These are phyloP conservation scores for Dactylis glomerata DNA, from an alignment of 176 grass and related monocot species.

Conservation along the genomic window DNA sequence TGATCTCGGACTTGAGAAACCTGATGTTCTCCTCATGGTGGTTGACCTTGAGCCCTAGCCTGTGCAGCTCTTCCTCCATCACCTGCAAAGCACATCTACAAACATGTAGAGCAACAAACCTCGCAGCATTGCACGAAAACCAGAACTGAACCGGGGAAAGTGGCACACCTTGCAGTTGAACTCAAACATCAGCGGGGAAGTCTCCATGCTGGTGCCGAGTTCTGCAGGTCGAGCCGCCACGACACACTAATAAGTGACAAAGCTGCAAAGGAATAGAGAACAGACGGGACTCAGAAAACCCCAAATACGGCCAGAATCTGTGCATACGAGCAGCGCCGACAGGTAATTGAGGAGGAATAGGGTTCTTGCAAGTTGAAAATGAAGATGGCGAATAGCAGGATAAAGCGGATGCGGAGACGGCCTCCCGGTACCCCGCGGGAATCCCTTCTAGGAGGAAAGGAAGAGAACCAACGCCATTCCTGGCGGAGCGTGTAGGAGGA, in stretches of 20 bases:
- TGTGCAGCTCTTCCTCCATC: constrained; percentile 64
- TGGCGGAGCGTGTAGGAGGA: neutral
- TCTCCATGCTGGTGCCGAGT: constrained; percentile 17
- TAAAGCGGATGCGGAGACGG: neutral
- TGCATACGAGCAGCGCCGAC: neutral
- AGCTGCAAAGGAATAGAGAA: neutral
- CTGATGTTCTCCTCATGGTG: constrained; percentile 69
- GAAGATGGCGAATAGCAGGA: neutral
- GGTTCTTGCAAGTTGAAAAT: neutral
- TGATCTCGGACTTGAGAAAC: constrained; percentile 59
- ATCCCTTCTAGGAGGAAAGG: neutral
- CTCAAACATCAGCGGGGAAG: neutral
- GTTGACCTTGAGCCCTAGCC: constrained; percentile 52
- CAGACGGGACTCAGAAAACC: neutral
- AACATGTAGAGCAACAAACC: neutral
- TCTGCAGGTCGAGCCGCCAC: constrained; percentile 4
- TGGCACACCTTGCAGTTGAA: constrained; percentile 29
- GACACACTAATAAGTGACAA: neutral
- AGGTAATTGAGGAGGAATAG: neutral
- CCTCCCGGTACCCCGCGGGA: neutral
- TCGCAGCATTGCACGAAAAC: neutral
- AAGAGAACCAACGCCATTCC: neutral
- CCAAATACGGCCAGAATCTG: neutral
- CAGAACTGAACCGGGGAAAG: neutral
- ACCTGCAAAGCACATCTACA: constrained; percentile 37